These are phyloP conservation scores for Sanghuangporus sanghuang DNA, from an alignment of 1,284 basidiomycete genomes.

Conservation along the genomic window DNA sequence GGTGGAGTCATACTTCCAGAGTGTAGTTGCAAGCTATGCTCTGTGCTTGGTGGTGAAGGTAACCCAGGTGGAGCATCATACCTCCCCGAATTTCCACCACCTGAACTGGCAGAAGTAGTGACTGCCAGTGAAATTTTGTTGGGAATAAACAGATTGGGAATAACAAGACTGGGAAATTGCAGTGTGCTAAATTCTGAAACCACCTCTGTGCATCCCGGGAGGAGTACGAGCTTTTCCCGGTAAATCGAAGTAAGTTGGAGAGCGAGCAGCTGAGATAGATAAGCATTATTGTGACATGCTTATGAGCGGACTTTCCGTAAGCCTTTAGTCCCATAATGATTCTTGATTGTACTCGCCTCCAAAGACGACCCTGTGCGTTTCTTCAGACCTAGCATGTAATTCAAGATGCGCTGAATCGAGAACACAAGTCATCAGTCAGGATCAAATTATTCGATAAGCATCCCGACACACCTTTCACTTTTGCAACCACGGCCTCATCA, in stretches of 20 bases:
- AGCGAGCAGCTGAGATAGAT: slow-evolving; percentile 55
- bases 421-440: slow-evolving; percentile 34
- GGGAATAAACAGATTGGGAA: slow-evolving; percentile 58
- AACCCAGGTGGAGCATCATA: slow-evolving; percentile 11
- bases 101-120: not conserved
- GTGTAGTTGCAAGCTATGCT: not conserved
- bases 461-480: slow-evolving; percentile 54
- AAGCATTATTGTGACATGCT: slow-evolving; percentile 75
- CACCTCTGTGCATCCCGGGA: slow-evolving; percentile 58
- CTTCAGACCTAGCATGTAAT: slow-evolving; percentile 54
- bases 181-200: slow-evolving; percentile 55
- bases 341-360: slow-evolving; percentile 38
- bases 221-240: slow-evolving; percentile 59
- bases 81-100: not conserved
- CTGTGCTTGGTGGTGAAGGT: slow-evolving; percentile 1
- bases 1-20: slow-evolving; percentile 8
- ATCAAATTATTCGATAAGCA: slow-evolving; percentile 42
- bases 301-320: slow-evolving; percentile 6
- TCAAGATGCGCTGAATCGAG: slow-evolving; percentile 44
- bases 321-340: not conserved
- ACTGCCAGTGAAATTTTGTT: slow-evolving; percentile 37
- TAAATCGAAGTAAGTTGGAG: slow-evolving; percentile 55
- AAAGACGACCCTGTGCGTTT: slow-evolving; percentile 58
- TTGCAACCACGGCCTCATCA: slow-evolving; percentile 70
- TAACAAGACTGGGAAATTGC: slow-evolving; percentile 45